phyloP scores from a whole-genome alignment of 805 yeast genomes.

The Starmerella bombi region DNA sequence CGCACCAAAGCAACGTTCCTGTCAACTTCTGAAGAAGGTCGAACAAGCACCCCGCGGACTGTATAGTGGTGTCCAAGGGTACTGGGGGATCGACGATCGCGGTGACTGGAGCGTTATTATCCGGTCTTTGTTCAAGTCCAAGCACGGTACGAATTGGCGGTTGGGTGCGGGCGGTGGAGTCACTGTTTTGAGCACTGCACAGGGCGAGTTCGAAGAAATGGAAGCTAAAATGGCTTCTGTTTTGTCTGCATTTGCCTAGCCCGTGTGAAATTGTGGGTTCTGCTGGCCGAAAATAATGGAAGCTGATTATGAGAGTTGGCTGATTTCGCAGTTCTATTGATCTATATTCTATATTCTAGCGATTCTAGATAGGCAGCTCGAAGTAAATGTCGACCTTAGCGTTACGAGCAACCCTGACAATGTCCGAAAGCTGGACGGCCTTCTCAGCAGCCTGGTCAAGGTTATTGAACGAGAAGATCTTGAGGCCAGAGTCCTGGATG shows the following conservation, averaged over 20 bases:
- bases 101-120: conserved; percentile 96
- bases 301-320: too few relatives aligned
- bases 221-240: conserved; percentile 45
- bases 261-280: neutral
- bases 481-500: conserved; percentile 77
- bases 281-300: too few relatives aligned
- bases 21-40: conserved; percentile 56
- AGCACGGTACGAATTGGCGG: conserved; percentile 42
- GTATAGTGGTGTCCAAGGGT: conserved; percentile 91
- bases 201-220: conserved; percentile 91
- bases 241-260: conserved; percentile 5
- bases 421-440: conserved; percentile 62
- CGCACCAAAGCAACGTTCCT: conserved; percentile 91
- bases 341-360: neutral
- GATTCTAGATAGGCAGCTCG: conserved; percentile 33
- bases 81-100: conserved; percentile 75
- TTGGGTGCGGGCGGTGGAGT: conserved; percentile 99
- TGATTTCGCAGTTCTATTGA: neutral
- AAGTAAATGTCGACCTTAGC: conserved; percentile 39
- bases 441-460: conserved; percentile 95
- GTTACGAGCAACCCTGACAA: conserved; percentile 36
- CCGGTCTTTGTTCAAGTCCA: conserved; percentile 52
- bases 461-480: conserved; percentile 82
- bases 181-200: conserved; percentile 70
- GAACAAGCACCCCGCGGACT: conserved; percentile 59